Conservation (phyloP, 2,329 filamentous ascomycete genomes). For the Nothopassalora personata region DNA sequence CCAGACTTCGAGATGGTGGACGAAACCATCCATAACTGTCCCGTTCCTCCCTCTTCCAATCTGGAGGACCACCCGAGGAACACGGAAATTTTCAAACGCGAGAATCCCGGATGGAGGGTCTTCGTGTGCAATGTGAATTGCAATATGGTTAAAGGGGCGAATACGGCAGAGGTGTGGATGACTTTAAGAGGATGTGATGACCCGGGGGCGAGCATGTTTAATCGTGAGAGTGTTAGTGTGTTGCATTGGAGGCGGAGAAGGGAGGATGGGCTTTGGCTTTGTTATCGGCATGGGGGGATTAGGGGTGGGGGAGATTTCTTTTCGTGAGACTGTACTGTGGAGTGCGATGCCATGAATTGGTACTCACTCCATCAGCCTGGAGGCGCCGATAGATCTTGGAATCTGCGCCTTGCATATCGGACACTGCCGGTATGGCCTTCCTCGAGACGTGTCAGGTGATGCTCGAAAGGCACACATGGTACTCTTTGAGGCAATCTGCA, state of each 20-base stretch:
- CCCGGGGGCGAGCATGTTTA: conserved; percentile 4
- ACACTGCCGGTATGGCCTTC: too few species aligned
- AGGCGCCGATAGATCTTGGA: conserved; percentile 20
- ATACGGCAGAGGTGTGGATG: conserved; percentile 14
- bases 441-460: conserved; percentile 13
- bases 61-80: conserved; percentile 8
- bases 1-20: conserved; percentile 14
- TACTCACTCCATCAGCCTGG: too few species aligned
- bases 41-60: conserved; percentile 3
- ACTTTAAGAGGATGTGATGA: conserved; percentile 6
- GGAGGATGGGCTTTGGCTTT: conserved; percentile 9
- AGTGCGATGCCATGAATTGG: too few species aligned
- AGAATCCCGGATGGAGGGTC: conserved; percentile 12
- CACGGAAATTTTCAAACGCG: conserved; percentile 1
- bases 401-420: conserved; percentile 25
- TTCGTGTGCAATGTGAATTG: conserved; percentile 3
- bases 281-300: conserved; percentile 9
- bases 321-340: neutral
- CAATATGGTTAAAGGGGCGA: conserved; percentile 7
- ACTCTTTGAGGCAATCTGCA: too few species aligned
- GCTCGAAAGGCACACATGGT: conserved; percentile 29
- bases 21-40: conserved; percentile 10
- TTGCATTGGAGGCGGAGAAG: conserved; percentile 9
- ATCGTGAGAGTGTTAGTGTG: conserved; percentile 16
- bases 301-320: conserved; percentile 9